Conservation (phyloP, 2,329 filamentous ascomycete genomes). For the Penicillium sp. region DNA sequence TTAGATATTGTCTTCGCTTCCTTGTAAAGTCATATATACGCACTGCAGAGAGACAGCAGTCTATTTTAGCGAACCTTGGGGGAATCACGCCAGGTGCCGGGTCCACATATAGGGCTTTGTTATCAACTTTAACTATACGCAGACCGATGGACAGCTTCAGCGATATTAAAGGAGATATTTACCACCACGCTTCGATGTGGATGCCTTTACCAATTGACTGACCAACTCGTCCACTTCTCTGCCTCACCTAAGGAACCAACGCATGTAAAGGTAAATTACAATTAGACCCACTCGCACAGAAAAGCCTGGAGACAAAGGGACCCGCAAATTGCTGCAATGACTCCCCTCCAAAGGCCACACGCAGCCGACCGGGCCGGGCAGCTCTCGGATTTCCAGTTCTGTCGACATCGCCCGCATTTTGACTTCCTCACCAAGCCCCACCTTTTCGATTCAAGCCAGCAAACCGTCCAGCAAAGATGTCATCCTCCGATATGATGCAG, state of each 20-base stretch:
- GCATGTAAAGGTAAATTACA: background rate
- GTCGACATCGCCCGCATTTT: constrained; percentile 1
- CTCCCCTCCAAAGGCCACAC: constrained; percentile 4
- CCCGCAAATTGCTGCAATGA: constrained; percentile 15
- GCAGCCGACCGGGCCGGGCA: constrained; percentile 4
- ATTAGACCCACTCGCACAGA: constrained; percentile 18
- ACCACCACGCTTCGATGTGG: background rate
- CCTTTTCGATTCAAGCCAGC: constrained; percentile 1
- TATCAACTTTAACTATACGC: background rate
- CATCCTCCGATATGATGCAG: constrained; percentile 63
- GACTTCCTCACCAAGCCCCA: background rate
- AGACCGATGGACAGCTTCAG: background rate
- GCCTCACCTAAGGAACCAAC: background rate
- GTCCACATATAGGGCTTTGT: background rate
- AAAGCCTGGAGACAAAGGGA: constrained; percentile 5
- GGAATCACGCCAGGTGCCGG: background rate
- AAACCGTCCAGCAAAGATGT: constrained; percentile 21
- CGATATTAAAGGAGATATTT: background rate
- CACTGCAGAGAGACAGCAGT: background rate
- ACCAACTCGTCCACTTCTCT: background rate
- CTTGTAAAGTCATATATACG: background rate
- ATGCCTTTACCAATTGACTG: background rate
- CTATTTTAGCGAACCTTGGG: background rate
- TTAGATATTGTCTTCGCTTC: background rate
- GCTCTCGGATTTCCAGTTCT: background rate